Base-by-base conservation (phyloP, 2,329 filamentous ascomycete species). In the Aureobasidium sp. region DNA sequence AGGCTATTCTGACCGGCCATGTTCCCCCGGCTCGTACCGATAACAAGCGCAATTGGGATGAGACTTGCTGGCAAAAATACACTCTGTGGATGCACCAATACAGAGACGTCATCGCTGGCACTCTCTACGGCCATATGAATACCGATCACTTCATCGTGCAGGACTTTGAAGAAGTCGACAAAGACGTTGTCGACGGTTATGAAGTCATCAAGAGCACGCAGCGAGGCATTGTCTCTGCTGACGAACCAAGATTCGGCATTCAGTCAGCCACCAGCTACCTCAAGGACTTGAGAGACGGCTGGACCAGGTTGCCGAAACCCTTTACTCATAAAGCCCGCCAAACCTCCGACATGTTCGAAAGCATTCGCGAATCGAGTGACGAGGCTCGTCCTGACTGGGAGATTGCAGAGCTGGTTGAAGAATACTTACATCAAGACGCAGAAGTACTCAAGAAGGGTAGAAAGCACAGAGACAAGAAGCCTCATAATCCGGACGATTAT, bases 21-120 rank as follows among this genome's bases (percentile, higher is more conserved):
- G 90, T 98, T 3, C 90, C 93, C 1, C 93, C 93, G 0, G 91
- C 90, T 1, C 79, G 90, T 57, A 93, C 90, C 1, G 78, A 82
- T 30, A 85, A 83, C 70, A 97, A 97, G 74, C 80, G 82, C 63
- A 83, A 82, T 57, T 98, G 93, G 93, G 90, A 96, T 60, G 91
- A 97, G 74, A 90, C 87, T 0, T 98, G 93, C 71, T 98, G 91
- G 90, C 91, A 96, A 67, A 96, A 95, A 67, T 98, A 95, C 69
- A 86, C 89, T 0, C 73, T 97, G 3, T 97, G 90, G 89, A 73
- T 91, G 63, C 80, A 83, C 60, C 89, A 94, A 67, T 98, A 90
- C 68, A 86, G 93, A 29, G 93, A 98, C 67, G 85, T 98, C 32
- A 78, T 98, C 17, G 78, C 90, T 17, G 83, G 80, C 11, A 83